Conservation (phyloP, 1,284 basidiomycete genomes). For the Afroboletus lepidellus region DNA sequence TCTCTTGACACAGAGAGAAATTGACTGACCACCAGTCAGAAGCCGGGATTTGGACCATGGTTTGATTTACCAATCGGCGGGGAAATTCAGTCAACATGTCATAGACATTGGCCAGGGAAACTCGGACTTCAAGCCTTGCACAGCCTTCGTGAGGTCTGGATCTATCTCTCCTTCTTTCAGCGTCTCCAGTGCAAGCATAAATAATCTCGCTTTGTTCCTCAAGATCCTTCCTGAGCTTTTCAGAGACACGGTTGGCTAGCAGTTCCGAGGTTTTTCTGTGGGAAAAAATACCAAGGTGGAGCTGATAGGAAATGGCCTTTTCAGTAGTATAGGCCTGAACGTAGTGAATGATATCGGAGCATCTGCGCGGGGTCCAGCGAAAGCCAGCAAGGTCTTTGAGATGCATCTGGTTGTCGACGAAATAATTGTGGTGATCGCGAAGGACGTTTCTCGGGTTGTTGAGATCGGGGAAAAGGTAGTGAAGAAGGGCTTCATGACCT, state of each 20-base stretch:
- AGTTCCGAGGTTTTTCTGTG: neutral
- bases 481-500: neutral
- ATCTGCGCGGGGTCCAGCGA: neutral
- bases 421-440: neutral
- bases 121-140: neutral
- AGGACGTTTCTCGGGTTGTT: neutral
- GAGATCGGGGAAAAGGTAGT: neutral
- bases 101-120: neutral
- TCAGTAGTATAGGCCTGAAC: constrained; percentile 18
- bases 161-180: neutral
- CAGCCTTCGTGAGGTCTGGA: neutral
- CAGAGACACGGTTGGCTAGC: neutral
- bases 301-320: constrained; percentile 15
- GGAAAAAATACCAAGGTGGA: constrained; percentile 7
- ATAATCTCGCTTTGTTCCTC: neutral
- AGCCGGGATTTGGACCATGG: constrained; percentile 6
- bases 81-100: neutral
- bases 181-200: neutral
- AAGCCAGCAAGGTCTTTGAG: constrained; percentile 10
- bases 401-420: constrained; percentile 7
- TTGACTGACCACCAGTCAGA: constrained; percentile 7
- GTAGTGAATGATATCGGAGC: neutral
- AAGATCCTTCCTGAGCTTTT: neutral
- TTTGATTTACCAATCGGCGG: neutral
- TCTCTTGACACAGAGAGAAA: neutral